Base-by-base conservation (phyloP, 2,329 filamentous ascomycete species). In the Sporothrix brasiliensis region DNA sequence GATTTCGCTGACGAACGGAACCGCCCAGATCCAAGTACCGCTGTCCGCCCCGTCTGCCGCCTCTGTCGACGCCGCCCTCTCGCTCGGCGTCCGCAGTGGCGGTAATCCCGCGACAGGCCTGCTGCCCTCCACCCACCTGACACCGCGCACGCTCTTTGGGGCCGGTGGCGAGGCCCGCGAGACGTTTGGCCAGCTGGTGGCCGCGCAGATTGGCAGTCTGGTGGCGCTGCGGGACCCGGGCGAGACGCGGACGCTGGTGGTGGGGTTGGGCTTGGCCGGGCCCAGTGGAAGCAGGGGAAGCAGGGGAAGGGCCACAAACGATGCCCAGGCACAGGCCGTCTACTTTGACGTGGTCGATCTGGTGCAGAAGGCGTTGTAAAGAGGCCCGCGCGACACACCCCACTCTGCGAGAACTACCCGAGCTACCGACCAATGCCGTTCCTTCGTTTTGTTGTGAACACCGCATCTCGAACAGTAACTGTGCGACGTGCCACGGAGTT, bases 81-180 rank as follows among this genome's bases (percentile, higher is more conserved):
- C 84, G 47, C 82, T 80, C 69, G 80, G 78, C 7, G 80, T 79
- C 61, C 76, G 79, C 6, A 80, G 81, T n/a, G 39, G 58, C 21
- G 24, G 56, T 47, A 30, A 58, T 47, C 41, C 71, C 52, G 49
- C 54, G 27, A 68, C 68, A 4, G 61, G 71, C 27, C 79, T 86
- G 14, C 86, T 98, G 0, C 95, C 95, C 0, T 88, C 93, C 70
- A 85, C 89, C 47, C 91, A 95, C 75, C 85, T 98, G 54, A 97
- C 92, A 0, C 92, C 95, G 1, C 94, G 89, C 50, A 97, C 93
- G 0, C 83, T 99, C 2, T 84, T 99, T 0, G 95, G 95, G 2
- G 93, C 91, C 11, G 93, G 94, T 60, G 89, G 90, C 44, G 85
- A 90, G 68, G 89, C 92, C 61, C 87, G 93, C 56, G 93, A 97